Base-by-base conservation (phyloP, 2,329 filamentous ascomycete species). In the Periglandula ipomoeae region DNA sequence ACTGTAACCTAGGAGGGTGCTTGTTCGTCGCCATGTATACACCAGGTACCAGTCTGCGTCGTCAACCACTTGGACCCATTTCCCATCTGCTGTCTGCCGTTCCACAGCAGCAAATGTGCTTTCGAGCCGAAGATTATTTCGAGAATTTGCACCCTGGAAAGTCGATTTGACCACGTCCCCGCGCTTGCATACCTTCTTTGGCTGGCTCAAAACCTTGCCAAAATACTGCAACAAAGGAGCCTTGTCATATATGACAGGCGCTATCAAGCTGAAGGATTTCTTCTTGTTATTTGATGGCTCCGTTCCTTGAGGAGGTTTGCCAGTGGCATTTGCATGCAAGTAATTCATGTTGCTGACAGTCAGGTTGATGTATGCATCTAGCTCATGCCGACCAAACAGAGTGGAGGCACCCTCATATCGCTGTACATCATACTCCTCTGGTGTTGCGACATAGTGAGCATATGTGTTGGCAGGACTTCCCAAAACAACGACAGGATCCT, bases 361-460 rank as follows among this genome's bases (percentile, higher is more conserved):
- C 39, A 91, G 73, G 64, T 94, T 90, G 69, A 96, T 87, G 69
- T 93, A 93, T 1, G 89, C 91, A 32, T 85, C 80, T 10, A 96
- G 76, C 1, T 89, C 87, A 64, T 89, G 81, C 2, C 78, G 85
- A 0, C 91, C 91, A 63, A 87, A 93, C 2, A 97, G 79, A 0
- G 91, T 97, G 6, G 86, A 91, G 0, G 88, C 91, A n/a, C 90
- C 91, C 69, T 97, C 91, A 67, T 96, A 96, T 9, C 91, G 84
- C 68, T 96, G 91, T 41, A 93, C 73, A 11, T 70, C 69, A 63
- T 93, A 94, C 65, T 95, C 87, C 63, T 94, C 87, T 24, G 82
- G 77, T 0, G 89, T 91, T 1, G 83, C 67, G 50, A 89, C 81
- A 65, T 91, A 91, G 65, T 91, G 87, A 20, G 87, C 83, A 65